Evolutionary conservation across 768 basidiomycete species (phyloP).

Genomic region (Agaricus sinodeliciosus): DNA sequence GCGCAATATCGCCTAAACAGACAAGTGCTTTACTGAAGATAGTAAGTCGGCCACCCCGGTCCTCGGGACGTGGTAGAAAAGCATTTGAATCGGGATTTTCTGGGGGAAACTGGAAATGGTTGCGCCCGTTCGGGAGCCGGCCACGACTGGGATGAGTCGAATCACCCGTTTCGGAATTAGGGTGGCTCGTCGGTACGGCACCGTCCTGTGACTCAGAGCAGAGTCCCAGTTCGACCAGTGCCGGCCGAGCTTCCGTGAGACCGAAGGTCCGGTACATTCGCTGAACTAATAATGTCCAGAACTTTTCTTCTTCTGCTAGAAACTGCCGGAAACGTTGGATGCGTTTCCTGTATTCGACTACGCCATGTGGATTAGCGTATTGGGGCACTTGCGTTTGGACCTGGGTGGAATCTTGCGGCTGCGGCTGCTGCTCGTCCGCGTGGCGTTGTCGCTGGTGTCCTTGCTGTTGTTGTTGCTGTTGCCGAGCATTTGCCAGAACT

Average conservation of each 20-base stretch:
- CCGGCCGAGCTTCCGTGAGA: conserved; percentile 56
- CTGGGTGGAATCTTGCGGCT: background rate
- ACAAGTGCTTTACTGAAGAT: conserved; percentile 84
- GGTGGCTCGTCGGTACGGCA: conserved; percentile 15
- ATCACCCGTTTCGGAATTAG: conserved; percentile 14
- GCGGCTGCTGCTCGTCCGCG: conserved; percentile 15
- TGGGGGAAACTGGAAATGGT: conserved; percentile 59
- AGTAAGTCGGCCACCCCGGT: conserved; percentile 57
- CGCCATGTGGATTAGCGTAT: conserved; percentile 29
- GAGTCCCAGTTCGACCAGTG: conserved; percentile 55
- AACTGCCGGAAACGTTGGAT: conserved; percentile 87
- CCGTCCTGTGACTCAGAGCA: conserved; percentile 31
- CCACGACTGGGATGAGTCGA: conserved; percentile 5
- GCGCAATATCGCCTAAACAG: conserved; percentile 89
- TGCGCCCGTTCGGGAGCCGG: conserved; percentile 35
- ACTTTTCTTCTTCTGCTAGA: conserved; percentile 84
- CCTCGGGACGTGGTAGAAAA: conserved; percentile 23
- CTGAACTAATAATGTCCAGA: conserved; percentile 78
- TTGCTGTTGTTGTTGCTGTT: conserved; percentile 28
- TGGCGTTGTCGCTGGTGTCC: background rate
- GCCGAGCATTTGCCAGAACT: conserved; percentile 33
- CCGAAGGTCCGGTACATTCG: conserved; percentile 68
- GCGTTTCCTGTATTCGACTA: conserved; percentile 81
- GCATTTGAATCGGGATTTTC: conserved; percentile 37
- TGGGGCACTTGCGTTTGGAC: conserved; percentile 12